Evolutionary conservation across 1,139 yeast genomes (phyloP), one percentile per base, ranked within the genome.

Genomic region (Protomyces lactucae-debilis): DNA sequence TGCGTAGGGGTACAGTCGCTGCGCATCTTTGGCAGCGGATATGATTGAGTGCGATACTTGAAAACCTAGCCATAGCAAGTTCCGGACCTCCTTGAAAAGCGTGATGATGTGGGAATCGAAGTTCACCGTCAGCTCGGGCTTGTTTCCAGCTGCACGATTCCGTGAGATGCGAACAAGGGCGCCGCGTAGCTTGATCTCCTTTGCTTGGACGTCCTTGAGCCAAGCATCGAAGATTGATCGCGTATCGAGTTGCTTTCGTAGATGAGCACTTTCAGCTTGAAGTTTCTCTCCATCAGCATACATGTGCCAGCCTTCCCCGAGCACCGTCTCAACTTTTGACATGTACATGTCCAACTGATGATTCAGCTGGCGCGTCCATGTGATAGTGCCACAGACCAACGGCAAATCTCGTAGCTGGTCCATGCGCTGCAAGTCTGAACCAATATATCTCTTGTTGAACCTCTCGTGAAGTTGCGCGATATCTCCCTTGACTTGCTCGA

Each of bases 271-370:
- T 66, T 84, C 88, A 1, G 78, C 73, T 16, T 80, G 78, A 1
- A 92, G 81, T 68, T 81, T 83, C 63, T 80, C 82, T 0, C 97
- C 97, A 59, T 86, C 85, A 0, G 92, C 84, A 70, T 86, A 88
- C 53, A 83, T 79, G 59, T 77, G 78, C 97, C 97, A 92, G 37
- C 85, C 87, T 14, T 77, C 72, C 0, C 97, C 96, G 10, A 92
- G 78, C 1, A 85, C 79, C 14, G 79, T 72, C 57, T 82, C 83
- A 8, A 85, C 75, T 52, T 82, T 76, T 10, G 74, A 70, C 65
- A 78, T 71, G 35, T 83, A 73, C 52, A 74, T 73, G 12, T 76
- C 73, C 2, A 84, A 70, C 64, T 80, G 82, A 32, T 74, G 69
- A 46, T 77, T 79, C 10, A 83, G 75, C 68, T 84, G 85, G 28